Conservation (phyloP, 306 rosid species). For the Arachis hypogaea region DNA sequence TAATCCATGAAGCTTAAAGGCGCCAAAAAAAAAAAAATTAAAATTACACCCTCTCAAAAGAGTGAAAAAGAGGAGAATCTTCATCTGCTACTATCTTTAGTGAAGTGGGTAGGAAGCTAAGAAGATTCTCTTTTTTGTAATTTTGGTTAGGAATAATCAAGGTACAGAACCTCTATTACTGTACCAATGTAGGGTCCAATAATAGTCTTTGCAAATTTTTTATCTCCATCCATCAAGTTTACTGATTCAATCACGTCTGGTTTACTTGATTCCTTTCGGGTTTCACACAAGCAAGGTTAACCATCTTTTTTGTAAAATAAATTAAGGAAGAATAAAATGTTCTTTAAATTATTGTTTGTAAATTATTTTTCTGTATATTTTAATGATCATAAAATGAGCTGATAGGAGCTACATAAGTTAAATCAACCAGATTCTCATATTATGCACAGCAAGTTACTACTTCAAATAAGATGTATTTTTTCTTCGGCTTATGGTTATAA, state of each 20-base stretch:
- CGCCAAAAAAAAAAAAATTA: conserved; percentile 3
- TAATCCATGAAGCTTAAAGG: conserved; percentile 75
- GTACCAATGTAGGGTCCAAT: no score
- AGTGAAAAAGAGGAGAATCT: conserved; percentile 77
- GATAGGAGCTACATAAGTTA: neutral
- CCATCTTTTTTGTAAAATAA: no score
- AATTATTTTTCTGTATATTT: neutral
- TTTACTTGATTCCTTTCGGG: conserved; percentile 29
- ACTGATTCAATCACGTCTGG: conserved; percentile 20
- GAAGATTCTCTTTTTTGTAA: conserved; percentile 74
- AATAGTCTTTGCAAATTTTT: neutral
- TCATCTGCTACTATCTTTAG: conserved; percentile 77
- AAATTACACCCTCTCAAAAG: conserved; percentile 40
- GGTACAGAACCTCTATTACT: conserved; percentile 37
- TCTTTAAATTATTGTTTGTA: neutral
- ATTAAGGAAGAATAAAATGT: neutral
- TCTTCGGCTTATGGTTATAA: neutral
- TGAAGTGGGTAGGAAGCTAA: conserved; percentile 99
- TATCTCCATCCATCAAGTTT: neutral
- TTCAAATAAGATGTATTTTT: no score
- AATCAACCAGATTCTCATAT: neutral
- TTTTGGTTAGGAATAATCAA: conserved; percentile 10
- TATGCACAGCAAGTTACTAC: neutral
- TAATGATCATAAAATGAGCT: no score
- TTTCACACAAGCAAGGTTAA: conserved; percentile 34